Percentiles rank a stretch among this genome's conserved stretches.
Evolutionary conservation across 306 rosid species (phyloP).

Genomic region (Canavalia ensiformis): DNA sequence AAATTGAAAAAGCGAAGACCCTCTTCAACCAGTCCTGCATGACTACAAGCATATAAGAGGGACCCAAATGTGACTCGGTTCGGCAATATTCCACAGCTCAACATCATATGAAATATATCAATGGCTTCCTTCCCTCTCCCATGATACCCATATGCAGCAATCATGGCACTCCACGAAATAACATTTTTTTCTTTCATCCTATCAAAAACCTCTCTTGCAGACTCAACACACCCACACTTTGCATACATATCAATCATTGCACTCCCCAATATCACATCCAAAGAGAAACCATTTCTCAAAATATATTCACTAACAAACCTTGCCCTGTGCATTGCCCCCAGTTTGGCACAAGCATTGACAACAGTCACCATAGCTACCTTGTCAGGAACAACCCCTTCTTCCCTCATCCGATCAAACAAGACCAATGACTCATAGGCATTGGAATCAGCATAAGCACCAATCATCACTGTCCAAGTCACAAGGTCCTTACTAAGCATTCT

Average conservation of each 20-base stretch:
- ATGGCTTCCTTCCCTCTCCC: constrained; percentile 76
- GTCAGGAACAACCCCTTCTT: constrained; percentile 72
- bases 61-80: constrained; percentile 75
- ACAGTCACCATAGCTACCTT: constrained; percentile 74
- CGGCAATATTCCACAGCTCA: constrained; percentile 60
- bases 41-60: constrained; percentile 87
- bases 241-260: constrained; percentile 85
- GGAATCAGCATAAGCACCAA: constrained; percentile 66
- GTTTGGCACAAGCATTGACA: constrained; percentile 79
- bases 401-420: constrained; percentile 79
- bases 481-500: constrained; percentile 68
- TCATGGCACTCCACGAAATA: constrained; percentile 88
- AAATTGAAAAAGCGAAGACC: constrained; percentile 64
- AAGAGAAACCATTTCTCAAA: constrained; percentile 52
- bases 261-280: constrained; percentile 77
- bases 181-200: constrained; percentile 75
- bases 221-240: constrained; percentile 74
- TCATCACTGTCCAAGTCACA: constrained; percentile 82
- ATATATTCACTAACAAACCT: constrained; percentile 65
- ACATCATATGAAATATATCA: constrained; percentile 68
- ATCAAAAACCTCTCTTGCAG: constrained; percentile 71
- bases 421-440: constrained; percentile 67
- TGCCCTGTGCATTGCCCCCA: constrained; percentile 81
- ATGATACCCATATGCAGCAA: constrained; percentile 80
- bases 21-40: constrained; percentile 72